Conservation (phyloP, 148 eudicot genomes). For the Simmondsia chinensis region DNA sequence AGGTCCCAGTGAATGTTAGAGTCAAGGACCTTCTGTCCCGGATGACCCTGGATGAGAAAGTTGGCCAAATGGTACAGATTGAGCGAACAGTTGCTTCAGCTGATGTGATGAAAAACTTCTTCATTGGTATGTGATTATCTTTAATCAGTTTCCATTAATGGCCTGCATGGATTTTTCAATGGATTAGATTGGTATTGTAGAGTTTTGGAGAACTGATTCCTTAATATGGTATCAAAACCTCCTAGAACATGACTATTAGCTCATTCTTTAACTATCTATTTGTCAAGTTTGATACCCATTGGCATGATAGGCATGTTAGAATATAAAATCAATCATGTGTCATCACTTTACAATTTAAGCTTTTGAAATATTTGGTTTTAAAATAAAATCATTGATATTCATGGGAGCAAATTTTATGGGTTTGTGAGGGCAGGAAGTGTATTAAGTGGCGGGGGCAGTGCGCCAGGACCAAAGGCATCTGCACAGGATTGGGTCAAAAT, state of each 20-base stretch:
- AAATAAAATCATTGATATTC: too few species aligned
- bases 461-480: conserved; percentile 45
- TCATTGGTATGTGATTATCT: conserved; percentile 38
- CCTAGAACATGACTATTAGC: too few species aligned
- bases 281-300: too few species aligned
- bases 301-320: too few species aligned
- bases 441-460: conserved; percentile 61
- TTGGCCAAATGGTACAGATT: conserved; percentile 82
- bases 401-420: not conserved
- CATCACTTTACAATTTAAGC: too few species aligned
- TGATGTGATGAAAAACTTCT: conserved; percentile 48
- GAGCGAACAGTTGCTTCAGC: conserved; percentile 52
- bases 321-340: too few species aligned
- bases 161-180: not conserved
- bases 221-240: too few species aligned
- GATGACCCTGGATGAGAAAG: conserved; percentile 74
- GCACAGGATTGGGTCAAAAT: conserved; percentile 53
- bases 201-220: too few species aligned
- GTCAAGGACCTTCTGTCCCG: conserved; percentile 43
- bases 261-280: too few species aligned
- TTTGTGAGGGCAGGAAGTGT: conserved; percentile 34
- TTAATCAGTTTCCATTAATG: not conserved
- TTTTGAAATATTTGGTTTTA: too few species aligned
- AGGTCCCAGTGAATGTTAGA: conserved; percentile 24
- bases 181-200: not conserved